A percentile compares a stretch with the other conserved stretches of the same genome.
Conservation (phyloP, 768 basidiomycete species). For the Filobasidium floriforme region DNA sequence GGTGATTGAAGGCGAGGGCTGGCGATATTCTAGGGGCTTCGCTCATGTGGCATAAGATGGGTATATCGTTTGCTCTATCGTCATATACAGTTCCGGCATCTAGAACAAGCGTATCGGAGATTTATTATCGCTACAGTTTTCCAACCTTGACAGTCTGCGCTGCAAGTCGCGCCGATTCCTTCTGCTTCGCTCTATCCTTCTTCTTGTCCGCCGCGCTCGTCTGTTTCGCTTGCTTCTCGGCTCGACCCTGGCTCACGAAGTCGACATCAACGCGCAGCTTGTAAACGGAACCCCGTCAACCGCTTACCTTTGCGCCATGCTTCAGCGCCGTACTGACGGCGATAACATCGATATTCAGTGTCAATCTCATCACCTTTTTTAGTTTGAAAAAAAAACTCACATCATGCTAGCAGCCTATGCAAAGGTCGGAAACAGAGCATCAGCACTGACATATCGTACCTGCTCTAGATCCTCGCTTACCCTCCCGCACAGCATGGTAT, state of each 20-base stretch:
- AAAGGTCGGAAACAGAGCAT: background rate
- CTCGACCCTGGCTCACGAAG: background rate
- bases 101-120: background rate
- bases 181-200: background rate
- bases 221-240: background rate
- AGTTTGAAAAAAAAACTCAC: slow-evolving; percentile 13
- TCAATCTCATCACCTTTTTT: too few species aligned
- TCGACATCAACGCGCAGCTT: background rate
- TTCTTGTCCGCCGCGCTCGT: background rate
- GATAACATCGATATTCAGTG: too few species aligned
- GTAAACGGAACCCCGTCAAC: background rate
- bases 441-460: background rate
- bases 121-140: background rate
- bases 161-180: background rate
- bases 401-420: slow-evolving; percentile 5
- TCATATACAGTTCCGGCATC: background rate
- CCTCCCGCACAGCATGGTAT: slow-evolving; percentile 2
- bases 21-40: too few species aligned
- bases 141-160: background rate
- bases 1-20: too few species aligned
- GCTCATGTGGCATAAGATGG: too few species aligned
- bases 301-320: slow-evolving; percentile 18
- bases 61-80: too few species aligned
- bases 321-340: slow-evolving; percentile 15
- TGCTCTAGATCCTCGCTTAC: background rate